Evolutionary conservation across 2,329 filamentous ascomycete genomes (phyloP).

Genomic region (Cadophora gregata): DNA sequence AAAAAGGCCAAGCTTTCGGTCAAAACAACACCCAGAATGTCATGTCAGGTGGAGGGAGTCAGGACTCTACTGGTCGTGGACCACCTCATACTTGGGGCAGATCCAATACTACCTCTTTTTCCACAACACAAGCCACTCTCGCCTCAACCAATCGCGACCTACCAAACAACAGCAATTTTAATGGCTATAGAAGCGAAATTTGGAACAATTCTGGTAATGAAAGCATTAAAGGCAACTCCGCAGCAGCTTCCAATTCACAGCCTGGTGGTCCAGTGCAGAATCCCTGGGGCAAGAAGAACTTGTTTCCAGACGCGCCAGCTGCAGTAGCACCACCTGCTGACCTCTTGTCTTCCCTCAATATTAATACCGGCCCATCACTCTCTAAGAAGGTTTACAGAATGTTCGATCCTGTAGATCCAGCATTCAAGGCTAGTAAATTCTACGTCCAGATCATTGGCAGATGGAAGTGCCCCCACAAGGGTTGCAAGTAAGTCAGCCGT

Average conservation of each 20-base stretch:
- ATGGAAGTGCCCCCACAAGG: conserved; percentile 40
- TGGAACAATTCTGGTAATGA: no score
- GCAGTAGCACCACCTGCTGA: conserved; percentile 16
- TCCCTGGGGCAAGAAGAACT: conserved; percentile 12
- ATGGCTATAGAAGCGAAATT: no score
- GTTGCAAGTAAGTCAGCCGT: conserved; percentile 38
- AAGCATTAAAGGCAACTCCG: no score
- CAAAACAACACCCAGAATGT: background rate
- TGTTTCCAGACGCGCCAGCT: conserved; percentile 20
- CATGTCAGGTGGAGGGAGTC: background rate
- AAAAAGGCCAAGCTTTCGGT: background rate
- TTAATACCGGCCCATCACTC: conserved; percentile 1
- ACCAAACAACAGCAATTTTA: no score
- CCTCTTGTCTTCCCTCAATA: background rate
- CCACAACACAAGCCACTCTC: background rate
- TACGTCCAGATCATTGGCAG: conserved; percentile 32
- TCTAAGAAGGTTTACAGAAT: conserved; percentile 6
- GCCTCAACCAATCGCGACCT: no score
- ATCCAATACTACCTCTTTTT: background rate
- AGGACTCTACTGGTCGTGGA: background rate
- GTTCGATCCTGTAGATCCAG: conserved; percentile 33
- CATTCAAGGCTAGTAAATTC: conserved; percentile 32
- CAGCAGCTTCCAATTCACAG: no score
- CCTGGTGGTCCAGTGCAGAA: background rate
- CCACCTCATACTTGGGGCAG: background rate